Evolutionary conservation across 2,329 filamentous ascomycete species (phyloP), one percentile per base, ranked within the genome.

Genomic region (Aspergillus sp.): DNA sequence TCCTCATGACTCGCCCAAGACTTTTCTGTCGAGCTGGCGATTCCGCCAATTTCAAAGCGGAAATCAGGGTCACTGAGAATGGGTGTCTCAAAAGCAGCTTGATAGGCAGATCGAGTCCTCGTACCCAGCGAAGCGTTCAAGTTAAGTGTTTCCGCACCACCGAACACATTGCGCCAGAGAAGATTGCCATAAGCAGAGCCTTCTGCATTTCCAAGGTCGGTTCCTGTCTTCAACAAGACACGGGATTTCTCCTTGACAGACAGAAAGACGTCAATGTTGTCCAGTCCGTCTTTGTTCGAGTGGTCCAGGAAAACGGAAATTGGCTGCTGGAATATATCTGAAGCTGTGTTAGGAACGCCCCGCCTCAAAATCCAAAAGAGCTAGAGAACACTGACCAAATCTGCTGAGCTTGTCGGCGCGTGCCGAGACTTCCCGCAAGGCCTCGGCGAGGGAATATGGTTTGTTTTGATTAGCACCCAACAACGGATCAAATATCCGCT

Each of bases 1-100:
- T 98, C 91, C 57, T 97, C 91, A 61, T 98, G 91, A 51, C 88
- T 93, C 19, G 93, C 90, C 87, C 89, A 97, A 9, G 83, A 80
- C 69, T 97, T 96, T 49, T 91, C 80, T 1, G 88, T 94, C 36
- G 88, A 84, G 49, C 88, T 95, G 7, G 86, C 83, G 36, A 95
- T 73, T 1, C 79, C 90, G 53, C 95, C 90, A 47, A 95, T 58
- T 53, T 91, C 85, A 48, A 90, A 73, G 48, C 85, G 79, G 57
- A 89, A 72, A 61, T 95, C 85, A 0, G 93, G 90, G 62, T 95
- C 87, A 67, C 86, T 88, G 44, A 87, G 74, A 37, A 98, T 74
- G 0, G 93, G 93, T 0, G 88, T 84, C 48, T 89, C 85, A 49
- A 97, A 85, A 45, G 82, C 83, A 43, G 88, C 88, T 51, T 88